Evolutionary conservation across 169 alveolate species (phyloP).

Genomic region (Cryptosporidium meleagridis): DNA sequence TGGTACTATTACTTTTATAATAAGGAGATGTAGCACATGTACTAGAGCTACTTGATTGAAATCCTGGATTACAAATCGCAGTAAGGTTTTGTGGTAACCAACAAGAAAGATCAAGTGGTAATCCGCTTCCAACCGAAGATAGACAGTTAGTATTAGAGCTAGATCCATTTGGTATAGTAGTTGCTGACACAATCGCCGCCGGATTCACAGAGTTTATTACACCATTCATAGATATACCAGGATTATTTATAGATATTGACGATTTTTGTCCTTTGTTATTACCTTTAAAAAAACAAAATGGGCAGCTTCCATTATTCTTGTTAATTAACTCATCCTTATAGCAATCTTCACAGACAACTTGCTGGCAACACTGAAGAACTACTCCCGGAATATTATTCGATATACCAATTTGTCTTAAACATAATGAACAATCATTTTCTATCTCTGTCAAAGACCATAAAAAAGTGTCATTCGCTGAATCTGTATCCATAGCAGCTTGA

Average conservation of each 20-base stretch:
- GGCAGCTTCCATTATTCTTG: slow-evolving; percentile 72
- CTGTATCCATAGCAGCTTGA: slow-evolving; percentile 65
- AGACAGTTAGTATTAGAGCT: background rate
- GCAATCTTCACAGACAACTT: slow-evolving; percentile 66
- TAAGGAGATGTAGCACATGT: slow-evolving; percentile 69
- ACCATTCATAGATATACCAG: slow-evolving; percentile 37
- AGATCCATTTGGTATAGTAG: slow-evolving; percentile 15
- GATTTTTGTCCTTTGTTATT: slow-evolving; percentile 43
- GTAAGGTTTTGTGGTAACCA: slow-evolving; percentile 74
- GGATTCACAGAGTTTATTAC: slow-evolving; percentile 4
- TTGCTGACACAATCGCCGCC: background rate
- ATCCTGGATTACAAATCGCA: slow-evolving; percentile 73
- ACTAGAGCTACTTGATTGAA: slow-evolving; percentile 61
- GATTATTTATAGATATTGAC: slow-evolving; percentile 12
- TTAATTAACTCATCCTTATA: slow-evolving; percentile 62
- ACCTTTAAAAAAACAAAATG: slow-evolving; percentile 73
- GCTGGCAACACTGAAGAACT: slow-evolving; percentile 72
- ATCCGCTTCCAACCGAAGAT: slow-evolving; percentile 45
- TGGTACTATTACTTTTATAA: slow-evolving; percentile 58
- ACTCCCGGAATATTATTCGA: slow-evolving; percentile 35
- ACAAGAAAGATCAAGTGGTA: slow-evolving; percentile 67
- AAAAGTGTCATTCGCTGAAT: slow-evolving; percentile 64
- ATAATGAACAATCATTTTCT: slow-evolving; percentile 71
- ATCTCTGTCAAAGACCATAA: slow-evolving; percentile 74
- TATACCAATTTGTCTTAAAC: slow-evolving; percentile 68